These are phyloP conservation scores for Tilletia horrida DNA, from an alignment of 1,284 basidiomycete genomes.

Conservation along the genomic window DNA sequence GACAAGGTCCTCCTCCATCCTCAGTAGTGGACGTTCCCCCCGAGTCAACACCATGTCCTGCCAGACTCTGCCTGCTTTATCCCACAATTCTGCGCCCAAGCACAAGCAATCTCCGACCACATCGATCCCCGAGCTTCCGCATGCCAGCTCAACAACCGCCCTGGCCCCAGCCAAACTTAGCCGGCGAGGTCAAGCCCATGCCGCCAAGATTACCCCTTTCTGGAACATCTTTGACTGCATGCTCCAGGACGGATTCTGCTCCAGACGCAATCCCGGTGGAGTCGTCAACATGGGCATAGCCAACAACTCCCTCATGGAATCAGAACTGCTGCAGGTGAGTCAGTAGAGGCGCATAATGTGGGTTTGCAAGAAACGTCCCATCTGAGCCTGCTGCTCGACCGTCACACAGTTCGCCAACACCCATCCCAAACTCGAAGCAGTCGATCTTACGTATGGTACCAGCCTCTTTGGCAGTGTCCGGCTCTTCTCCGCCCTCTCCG, in stretches of 20 bases:
- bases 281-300: conserved; percentile 33
- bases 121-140: too few relatives aligned
- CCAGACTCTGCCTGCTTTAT: too few relatives aligned
- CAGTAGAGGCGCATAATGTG: neutral
- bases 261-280: conserved; percentile 19
- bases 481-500: conserved; percentile 27
- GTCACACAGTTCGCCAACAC: neutral
- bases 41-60: too few relatives aligned
- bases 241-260: conserved; percentile 24
- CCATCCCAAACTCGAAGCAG: neutral
- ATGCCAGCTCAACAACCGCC: too few relatives aligned
- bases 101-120: too few relatives aligned
- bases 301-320: conserved; percentile 30
- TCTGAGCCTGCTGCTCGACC: neutral
- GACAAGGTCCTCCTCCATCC: too few relatives aligned
- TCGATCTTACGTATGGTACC: conserved; percentile 21
- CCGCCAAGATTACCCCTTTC: conserved; percentile 15
- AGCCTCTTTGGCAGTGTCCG: conserved; percentile 28
- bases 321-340: conserved; percentile 23
- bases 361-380: neutral
- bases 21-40: too few relatives aligned
- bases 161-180: neutral
- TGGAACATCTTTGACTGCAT: conserved; percentile 28
- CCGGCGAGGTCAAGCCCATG: conserved; percentile 8
- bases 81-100: too few relatives aligned